Base-by-base conservation (phyloP, 441 rosid species). In the Viola pubescens region DNA sequence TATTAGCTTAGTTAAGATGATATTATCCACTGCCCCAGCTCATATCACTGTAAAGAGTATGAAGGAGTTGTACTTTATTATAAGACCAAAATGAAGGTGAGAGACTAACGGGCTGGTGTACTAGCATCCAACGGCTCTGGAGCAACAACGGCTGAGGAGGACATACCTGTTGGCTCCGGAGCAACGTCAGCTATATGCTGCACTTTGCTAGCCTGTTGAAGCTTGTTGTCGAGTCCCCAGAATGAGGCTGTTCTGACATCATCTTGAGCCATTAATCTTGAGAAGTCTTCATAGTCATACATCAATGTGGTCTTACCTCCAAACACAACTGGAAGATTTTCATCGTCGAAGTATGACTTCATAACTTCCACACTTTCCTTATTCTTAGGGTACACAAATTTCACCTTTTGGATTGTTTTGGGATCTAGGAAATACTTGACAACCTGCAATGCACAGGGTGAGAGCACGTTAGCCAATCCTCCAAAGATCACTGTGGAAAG, bases 321-420 rank as follows among this genome's bases (percentile, higher is more conserved):
- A 14, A 94, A 83, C 54, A 84, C 95, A 0, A 81, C 75, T 34
- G 97, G 94, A 26, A 94, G 94, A 72, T 89, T 94, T 55, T 79
- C 82, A 70, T 86, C 85, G 1, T 94, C 96, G 12, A 89, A 89
- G 62, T 73, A 81, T 1, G 85, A 73, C 7, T 74, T 81, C 97
- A 94, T 89, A 1, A 87, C 77, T 68, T 81, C 95, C n/a, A 89
- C 84, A 7, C 97, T 94, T 3, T 86, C 94, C 40, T 57, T 68
- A 59, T 92, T 85, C 72, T 88, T 88, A 0, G 98, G 98, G 70
- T 89, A 94, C 57, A 89, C 97, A 73, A 94, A 94, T 62, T 88
- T 89, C 74, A 89, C 95, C 80, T 94, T 94, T 46, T 77, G 73
- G 61, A 83, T 84, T 50, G 98, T 94, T 78, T 83, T 89, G 42